Evolutionary conservation across 495 filamentous ascomycete genomes (phyloP), one percentile per base, ranked within the genome.

Genomic region (Neurospora sp.): DNA sequence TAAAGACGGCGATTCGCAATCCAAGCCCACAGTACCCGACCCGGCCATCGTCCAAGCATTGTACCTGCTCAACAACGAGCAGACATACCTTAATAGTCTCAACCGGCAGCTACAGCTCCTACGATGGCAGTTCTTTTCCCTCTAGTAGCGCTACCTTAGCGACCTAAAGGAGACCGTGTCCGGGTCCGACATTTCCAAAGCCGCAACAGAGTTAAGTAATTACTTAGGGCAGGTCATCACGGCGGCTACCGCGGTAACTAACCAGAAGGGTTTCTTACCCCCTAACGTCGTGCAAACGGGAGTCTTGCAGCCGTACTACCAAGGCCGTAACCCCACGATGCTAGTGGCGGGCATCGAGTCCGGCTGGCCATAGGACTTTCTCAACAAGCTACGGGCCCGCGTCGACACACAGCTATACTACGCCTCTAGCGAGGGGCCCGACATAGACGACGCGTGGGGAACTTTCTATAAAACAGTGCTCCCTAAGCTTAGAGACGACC

Each of bases 311-410:
- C n/a, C 62, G 4, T 86, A 82, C 72, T 78, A 75, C 70, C 76
- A 77, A 27, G 71, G 66, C 27, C 72, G 72, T 0, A 86, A 89
- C 70, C 87, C 87, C 4, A 88, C 85, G 4, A 10, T 89, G 1
- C 73, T 84, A 0, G 69, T 89, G 3, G 82, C 78, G 1, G 85
- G 84, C 6, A 76, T 88, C 20, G 70, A 79, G 7, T 72, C 81
- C 2, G 84, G 83, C 8, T 89, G 86, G 86, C 81, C 82, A 3
- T 11, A 27, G 3, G 85, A 88, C 66, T 89, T 78, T 72, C 72
- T 82, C 5, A 80, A 86, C 6, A 77, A 74, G 0, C 40, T 86
- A 1, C 35, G 31, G 20, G 81, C 83, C 10, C 79, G 84, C 7
- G 62, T 86, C 6, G 72, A 75, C n/a, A 23, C 11, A 11, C 78